Base-by-base conservation (phyloP, 257 asterid genomes). In the Galeopsis tetrahit region DNA sequence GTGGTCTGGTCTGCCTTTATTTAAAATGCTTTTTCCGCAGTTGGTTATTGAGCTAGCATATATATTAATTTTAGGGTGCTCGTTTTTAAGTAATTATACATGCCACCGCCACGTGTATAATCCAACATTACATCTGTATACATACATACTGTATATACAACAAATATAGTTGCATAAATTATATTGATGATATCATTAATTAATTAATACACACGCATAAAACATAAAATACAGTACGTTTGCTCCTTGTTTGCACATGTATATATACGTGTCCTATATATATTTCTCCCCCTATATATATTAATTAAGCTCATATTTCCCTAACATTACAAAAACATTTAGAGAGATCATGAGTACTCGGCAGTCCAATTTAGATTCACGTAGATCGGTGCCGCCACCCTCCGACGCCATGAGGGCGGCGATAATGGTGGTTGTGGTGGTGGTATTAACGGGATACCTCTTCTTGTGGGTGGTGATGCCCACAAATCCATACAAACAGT, bases 381-480 rank as follows among this genome's bases (percentile, higher is more conserved):
- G 69, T 0, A 42, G 38, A 68, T 42, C 78, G 17, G 61, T 44
- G n/a, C 43, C 68, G 10, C 60, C 78, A 11, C 63, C 78, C 32
- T 51, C 81, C 14, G 40, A 76, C 61, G 15, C 11, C 2, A 7
- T 74, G 58, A 72, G 81, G 77, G 78, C 80, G 32, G 82, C 77
- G 21, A 76, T 91, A 64, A 68, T 80, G 83, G 85, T 80, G 13
- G 63, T 80, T 0, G 62, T 78, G 53, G 3, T 77, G 72, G 78
- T 64, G 13, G 69, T 84, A n/a, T 84, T 81, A 4, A 57, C 72
- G 9, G 97, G 94, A 0, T 82, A 89, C 79, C 72, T 88, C 5
- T 40, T 88, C 55, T 31, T 90, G 65, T 85, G 88, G 89, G 81
- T 86, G 69, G 82, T 91, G 89, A 15, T 68, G 55, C 90, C 98